Percentiles rank a stretch among this genome's conserved stretches.
phyloP scores from a whole-genome alignment of 192 early-diverging fungal species.

The Jimgerdemannia flammicorona region DNA sequence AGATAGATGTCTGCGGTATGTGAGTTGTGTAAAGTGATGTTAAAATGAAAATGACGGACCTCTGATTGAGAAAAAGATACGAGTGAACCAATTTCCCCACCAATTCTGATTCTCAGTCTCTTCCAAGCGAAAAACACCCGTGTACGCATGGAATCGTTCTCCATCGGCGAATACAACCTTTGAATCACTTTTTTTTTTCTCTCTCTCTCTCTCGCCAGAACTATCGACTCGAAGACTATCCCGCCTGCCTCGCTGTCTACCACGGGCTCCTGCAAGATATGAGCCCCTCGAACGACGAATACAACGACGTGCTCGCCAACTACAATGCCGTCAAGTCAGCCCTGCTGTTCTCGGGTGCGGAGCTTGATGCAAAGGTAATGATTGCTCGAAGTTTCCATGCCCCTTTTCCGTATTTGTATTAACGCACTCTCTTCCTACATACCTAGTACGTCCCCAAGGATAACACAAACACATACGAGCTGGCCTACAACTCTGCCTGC shows the following conservation, averaged over 20 bases:
- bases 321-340: slow-evolving; percentile 50
- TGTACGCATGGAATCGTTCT: too few relatives aligned
- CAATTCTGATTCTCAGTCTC: slow-evolving; percentile 4
- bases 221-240: slow-evolving; percentile 56
- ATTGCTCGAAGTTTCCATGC: too few relatives aligned
- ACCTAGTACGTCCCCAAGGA: slow-evolving; percentile 22
- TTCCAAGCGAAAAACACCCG: not conserved
- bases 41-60: not conserved
- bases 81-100: not conserved
- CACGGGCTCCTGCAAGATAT: slow-evolving; percentile 38
- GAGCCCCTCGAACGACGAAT: slow-evolving; percentile 29
- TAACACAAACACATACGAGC: slow-evolving; percentile 52
- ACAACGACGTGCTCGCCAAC: slow-evolving; percentile 50
- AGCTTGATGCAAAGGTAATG: slow-evolving; percentile 21
- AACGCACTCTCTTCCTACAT: not conserved
- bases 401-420: not conserved
- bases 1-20: too few relatives aligned
- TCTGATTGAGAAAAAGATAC: not conserved
- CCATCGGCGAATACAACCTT: not conserved
- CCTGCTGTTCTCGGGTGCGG: slow-evolving; percentile 32
- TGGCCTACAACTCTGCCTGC: slow-evolving; percentile 66
- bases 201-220: slow-evolving; percentile 15
- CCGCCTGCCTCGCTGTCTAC: slow-evolving; percentile 37
- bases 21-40: not conserved
- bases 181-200: not conserved